Base-by-base conservation (phyloP, 2,329 filamentous ascomycete genomes). In the Epichloe gansuensis region DNA sequence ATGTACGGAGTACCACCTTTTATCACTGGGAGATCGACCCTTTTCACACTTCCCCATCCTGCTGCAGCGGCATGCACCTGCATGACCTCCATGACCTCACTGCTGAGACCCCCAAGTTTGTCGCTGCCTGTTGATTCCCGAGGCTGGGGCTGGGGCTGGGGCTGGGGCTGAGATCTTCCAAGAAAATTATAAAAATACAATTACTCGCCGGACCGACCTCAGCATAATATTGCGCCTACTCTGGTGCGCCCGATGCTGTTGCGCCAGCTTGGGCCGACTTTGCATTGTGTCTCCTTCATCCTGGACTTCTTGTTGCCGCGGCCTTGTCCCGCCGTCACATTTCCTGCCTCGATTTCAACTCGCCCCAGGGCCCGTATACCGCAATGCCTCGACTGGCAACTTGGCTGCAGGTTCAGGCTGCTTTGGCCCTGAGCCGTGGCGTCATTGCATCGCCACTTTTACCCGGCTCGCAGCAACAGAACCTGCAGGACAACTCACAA, bases 341-440 rank as follows among this genome's bases (percentile, higher is more conserved):
- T 25, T 25, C 23, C 38, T 43, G 11, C 34, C 7, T 23, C 35
- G 37, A 3, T 43, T 17, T 51, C 4, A 4, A 34, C 4, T 17
- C 7, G 35, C 9, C 13, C n/a, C 21, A 15, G 4, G 44, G 31
- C 28, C 11, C 23, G 37, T 13, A 1, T 17, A 34, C 21, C 49
- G 57, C 50, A 17, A 63, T 65, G 63, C 54, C 59, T 56, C 55
- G 55, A 48, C 54, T 54, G 57, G 57, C 60, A 58, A 56, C 61
- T 56, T 61, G 61, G 58, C 62, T 64, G 59, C 61, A 62, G 54
- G 55, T 58, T 54, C 63, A 60, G 57, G 58, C 60, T 55, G 59
- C 59, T 39, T 43, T 55, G 51, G 54, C 63, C 21, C 48, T 65
- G 21, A 54, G 60, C 25, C 55, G 52, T 46, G 54, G 52, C 52